phyloP scores from a whole-genome alignment of 2,329 filamentous ascomycete species.

The Clarireedia paspali region DNA sequence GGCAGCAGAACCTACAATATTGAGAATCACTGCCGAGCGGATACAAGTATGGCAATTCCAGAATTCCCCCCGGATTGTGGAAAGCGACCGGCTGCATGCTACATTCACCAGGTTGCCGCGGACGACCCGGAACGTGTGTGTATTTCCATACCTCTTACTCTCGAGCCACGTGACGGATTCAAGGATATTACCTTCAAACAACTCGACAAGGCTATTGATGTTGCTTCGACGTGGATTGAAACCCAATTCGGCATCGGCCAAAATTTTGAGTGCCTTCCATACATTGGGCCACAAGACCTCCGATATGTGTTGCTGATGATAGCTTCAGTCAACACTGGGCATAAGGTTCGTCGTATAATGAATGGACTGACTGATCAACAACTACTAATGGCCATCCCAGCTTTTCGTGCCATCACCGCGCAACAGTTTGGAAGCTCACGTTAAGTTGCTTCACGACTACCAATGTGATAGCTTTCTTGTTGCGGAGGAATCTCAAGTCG shows the following conservation, averaged over 20 bases:
- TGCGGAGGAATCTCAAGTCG: not conserved
- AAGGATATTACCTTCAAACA: constrained; percentile 9
- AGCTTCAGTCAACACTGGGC: constrained; percentile 5
- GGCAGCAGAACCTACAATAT: too few relatives aligned
- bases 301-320: not conserved
- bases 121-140: constrained; percentile 1
- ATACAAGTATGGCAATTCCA: too few relatives aligned
- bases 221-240: constrained; percentile 12
- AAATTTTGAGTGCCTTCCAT: constrained; percentile 34
- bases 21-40: too few relatives aligned
- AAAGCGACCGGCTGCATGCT: not conserved
- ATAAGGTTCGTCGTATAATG: not conserved
- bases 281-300: constrained; percentile 30
- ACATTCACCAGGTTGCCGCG: not conserved
- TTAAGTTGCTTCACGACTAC: not conserved
- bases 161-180: constrained; percentile 7
- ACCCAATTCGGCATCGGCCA: constrained; percentile 1
- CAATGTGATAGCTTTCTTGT: not conserved
- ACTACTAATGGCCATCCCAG: not conserved
- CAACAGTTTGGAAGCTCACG: constrained; percentile 1
- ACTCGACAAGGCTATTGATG: constrained; percentile 18
- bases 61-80: not conserved
- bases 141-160: constrained; percentile 1
- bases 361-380: not conserved
- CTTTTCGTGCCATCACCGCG: not conserved